Evolutionary conservation across 2,329 filamentous ascomycete genomes (phyloP).

Genomic region (Diplodia seriata): DNA sequence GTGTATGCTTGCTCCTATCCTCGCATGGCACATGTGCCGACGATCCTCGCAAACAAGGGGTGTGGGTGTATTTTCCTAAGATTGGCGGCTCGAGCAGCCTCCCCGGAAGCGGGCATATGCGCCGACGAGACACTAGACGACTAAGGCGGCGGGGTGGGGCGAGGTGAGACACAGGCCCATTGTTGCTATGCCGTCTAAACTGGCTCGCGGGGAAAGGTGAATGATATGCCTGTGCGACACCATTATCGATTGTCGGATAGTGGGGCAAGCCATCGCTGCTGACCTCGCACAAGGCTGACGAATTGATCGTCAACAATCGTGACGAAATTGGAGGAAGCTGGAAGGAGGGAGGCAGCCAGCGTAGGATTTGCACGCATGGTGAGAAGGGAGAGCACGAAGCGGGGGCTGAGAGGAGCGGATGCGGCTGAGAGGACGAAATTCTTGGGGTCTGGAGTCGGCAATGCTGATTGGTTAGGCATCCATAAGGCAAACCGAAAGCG

Average conservation of each 20-base stretch:
- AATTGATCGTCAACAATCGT: neutral
- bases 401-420: constrained; percentile 8
- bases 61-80: neutral
- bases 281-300: neutral
- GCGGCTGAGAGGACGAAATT: neutral
- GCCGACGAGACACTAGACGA: neutral
- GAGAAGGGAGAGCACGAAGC: neutral
- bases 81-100: neutral
- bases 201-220: neutral
- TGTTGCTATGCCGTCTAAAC: neutral
- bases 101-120: neutral
- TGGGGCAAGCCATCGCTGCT: neutral
- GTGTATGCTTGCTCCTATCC: neutral
- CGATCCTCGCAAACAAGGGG: neutral
- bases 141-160: neutral
- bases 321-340: neutral
- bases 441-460: neutral
- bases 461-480: constrained; percentile 5
- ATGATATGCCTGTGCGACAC: neutral
- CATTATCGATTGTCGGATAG: neutral
- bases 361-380: neutral
- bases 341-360: neutral
- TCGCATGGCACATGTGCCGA: neutral
- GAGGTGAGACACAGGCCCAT: neutral
- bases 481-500: neutral